A percentile compares a stretch with the other conserved stretches of the same genome.
Conservation (phyloP, 1,139 yeast genomes). For the Lodderomyces oxycetoniae region DNA sequence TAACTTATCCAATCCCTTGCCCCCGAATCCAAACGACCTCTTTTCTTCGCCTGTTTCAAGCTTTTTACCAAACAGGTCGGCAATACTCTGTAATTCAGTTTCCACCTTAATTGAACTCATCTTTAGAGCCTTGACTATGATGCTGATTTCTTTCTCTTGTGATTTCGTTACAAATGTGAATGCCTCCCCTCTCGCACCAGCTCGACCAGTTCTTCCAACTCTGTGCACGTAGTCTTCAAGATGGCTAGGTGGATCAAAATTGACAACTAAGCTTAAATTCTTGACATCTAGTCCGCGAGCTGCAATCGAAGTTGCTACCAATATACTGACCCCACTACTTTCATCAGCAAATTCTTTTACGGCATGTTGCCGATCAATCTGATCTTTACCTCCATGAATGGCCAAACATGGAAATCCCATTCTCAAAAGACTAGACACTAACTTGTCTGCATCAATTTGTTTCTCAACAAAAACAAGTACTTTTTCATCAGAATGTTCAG, state of each 20-base stretch:
- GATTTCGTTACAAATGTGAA: constrained; percentile 62
- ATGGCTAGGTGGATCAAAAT: constrained; percentile 87
- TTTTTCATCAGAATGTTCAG: constrained; percentile 31
- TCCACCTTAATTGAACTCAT: constrained; percentile 53
- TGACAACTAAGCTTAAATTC: constrained; percentile 70
- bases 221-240: constrained; percentile 96
- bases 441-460: constrained; percentile 73
- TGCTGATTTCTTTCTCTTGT: constrained; percentile 69
- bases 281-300: constrained; percentile 94
- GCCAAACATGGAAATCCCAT: constrained; percentile 59
- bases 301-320: constrained; percentile 90
- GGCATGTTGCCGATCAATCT: constrained; percentile 74
- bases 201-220: constrained; percentile 96
- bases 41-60: constrained; percentile 69
- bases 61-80: constrained; percentile 53
- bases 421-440: constrained; percentile 53
- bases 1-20: constrained; percentile 81
- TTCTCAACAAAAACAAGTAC: constrained; percentile 81
- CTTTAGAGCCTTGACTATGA: constrained; percentile 66
- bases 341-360: constrained; percentile 59
- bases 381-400: constrained; percentile 92
- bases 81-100: constrained; percentile 47
- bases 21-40: constrained; percentile 79
- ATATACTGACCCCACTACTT: constrained; percentile 52
- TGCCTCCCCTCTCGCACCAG: constrained; percentile 75